Evolutionary conservation across 495 filamentous ascomycete species (phyloP).

Genomic region (Hypoxylon fragiforme): DNA sequence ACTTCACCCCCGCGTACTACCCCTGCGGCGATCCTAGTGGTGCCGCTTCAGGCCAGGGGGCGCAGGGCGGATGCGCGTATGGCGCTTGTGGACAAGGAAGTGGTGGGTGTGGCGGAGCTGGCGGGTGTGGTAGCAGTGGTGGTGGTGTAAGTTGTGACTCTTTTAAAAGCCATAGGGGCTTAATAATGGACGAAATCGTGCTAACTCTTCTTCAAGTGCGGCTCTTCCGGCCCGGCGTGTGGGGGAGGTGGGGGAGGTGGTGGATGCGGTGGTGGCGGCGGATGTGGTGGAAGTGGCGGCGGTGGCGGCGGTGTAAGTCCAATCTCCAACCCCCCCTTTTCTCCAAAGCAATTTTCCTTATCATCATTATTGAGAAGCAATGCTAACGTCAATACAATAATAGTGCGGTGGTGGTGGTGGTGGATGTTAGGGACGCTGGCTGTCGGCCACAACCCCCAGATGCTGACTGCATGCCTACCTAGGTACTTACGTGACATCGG

Average conservation of each 20-base stretch:
- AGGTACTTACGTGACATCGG: not conserved
- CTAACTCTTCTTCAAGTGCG: constrained; percentile 30
- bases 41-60: constrained; percentile 55
- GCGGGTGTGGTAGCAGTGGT: constrained; percentile 46
- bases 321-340: not conserved
- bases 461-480: not conserved
- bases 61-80: constrained; percentile 47
- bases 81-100: constrained; percentile 58
- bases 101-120: constrained; percentile 48
- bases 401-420: constrained; percentile 3
- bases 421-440: not conserved
- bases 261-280: constrained; percentile 40
- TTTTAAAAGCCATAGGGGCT: not conserved
- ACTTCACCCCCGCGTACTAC: constrained; percentile 38
- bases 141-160: constrained; percentile 45
- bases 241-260: constrained; percentile 42
- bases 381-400: not conserved
- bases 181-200: too few relatives aligned
- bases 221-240: constrained; percentile 32
- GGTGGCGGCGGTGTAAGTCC: constrained; percentile 32
- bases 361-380: too few relatives aligned
- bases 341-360: too few relatives aligned
- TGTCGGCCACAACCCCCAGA: not conserved
- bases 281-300: constrained; percentile 36
- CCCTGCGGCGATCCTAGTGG: constrained; percentile 55